phyloP scores from a whole-genome alignment of 805 yeast genomes.

The Ogataea salicorniae region DNA sequence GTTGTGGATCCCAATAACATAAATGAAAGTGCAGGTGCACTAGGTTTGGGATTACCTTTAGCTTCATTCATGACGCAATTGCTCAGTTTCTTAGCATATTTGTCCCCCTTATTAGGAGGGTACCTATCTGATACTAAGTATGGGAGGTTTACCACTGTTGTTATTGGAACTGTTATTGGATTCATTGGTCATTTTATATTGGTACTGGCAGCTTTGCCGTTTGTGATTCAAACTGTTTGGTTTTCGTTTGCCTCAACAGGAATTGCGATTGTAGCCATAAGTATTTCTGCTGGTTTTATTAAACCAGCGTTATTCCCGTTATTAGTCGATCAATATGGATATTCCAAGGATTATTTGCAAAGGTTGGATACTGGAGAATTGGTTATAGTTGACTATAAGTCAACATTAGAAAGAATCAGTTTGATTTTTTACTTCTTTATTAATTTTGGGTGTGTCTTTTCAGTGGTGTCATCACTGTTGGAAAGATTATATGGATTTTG shows the following conservation, averaged over 20 bases:
- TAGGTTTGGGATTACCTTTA: constrained; percentile 39
- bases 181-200: constrained; percentile 42
- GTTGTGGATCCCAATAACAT: constrained; percentile 34
- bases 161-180: constrained; percentile 42
- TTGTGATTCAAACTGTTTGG: constrained; percentile 27
- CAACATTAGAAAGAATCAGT: constrained; percentile 35
- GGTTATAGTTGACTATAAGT: constrained; percentile 49
- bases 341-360: constrained; percentile 46
- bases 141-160: constrained; percentile 43
- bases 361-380: constrained; percentile 49
- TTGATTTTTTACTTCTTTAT: constrained; percentile 49
- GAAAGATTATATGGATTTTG: constrained; percentile 47
- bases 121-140: constrained; percentile 43
- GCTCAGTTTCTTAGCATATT: constrained; percentile 41
- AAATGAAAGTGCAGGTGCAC: constrained; percentile 43
- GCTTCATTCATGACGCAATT: constrained; percentile 43
- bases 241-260: constrained; percentile 31
- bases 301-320: constrained; percentile 48
- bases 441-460: constrained; percentile 48
- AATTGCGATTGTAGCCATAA: constrained; percentile 35
- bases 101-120: constrained; percentile 47
- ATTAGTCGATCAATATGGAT: constrained; percentile 56
- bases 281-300: constrained; percentile 46
- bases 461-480: constrained; percentile 42
- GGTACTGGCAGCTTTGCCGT: constrained; percentile 43